Evolutionary conservation across 495 filamentous ascomycete species (phyloP), one percentile per base, ranked within the genome.

Genomic region (Xylaria venustula): DNA sequence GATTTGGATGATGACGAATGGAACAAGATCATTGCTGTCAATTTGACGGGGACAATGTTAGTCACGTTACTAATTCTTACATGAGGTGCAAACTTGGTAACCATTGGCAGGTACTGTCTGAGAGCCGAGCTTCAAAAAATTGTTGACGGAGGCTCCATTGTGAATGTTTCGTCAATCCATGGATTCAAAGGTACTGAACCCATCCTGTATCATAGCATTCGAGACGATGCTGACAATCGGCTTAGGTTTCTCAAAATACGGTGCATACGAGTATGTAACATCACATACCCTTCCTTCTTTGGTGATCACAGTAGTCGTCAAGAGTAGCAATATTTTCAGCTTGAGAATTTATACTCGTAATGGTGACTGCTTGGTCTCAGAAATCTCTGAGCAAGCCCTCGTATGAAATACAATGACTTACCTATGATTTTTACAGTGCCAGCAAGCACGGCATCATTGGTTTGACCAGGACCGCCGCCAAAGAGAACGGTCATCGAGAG

Each of bases 401-500:
- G 19, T 7, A 41, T 36, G 28, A 15, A 25, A 26, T 47, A 20
- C 7, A 11, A 17, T 61, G 37, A 54, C 58, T 61, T 41, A 61
- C 41, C 22, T 19, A 7, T 26, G 15, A 11, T 40, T 41, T 20
- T 34, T 47, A 15, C 42, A 61, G 58, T 50, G 77, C 83, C 9
- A 82, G 77, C 25, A 87, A 87, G 64, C 72, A 72, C 67, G 85
- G 78, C 12, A 78, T 89, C 40, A 71, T 86, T 42, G 87, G 84
- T 15, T 67, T 89, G 64, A 86, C 83, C 11, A 80, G 71, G 61
- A 73, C 75, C 9, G 84, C 84, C 17, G 85, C 86, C 2, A 81
- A 79, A 55, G 85, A 88, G 68, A 80, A 78, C 48, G 83, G 83
- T 9, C 58, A 56, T 17, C 78, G 74, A 46, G 74, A 71, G 19